A percentile compares a stretch with the other conserved stretches of the same genome.
Conservation (phyloP, 352 stramenopile species). For the Lagenidium sp. region DNA sequence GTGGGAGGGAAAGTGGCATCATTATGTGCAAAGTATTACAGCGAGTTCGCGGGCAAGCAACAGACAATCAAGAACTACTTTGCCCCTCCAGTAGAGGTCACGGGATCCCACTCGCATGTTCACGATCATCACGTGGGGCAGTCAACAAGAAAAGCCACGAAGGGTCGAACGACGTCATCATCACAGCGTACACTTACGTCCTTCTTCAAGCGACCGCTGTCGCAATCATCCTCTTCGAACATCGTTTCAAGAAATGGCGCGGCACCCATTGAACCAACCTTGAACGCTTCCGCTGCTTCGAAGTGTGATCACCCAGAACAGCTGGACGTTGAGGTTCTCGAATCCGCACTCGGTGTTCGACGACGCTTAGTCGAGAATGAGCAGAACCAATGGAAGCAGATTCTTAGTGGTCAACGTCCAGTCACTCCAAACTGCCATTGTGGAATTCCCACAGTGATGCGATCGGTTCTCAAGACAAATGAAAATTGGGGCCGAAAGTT, state of each 20-base stretch:
- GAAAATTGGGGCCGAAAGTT: slow-evolving; percentile 83
- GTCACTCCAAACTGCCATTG: slow-evolving; percentile 61
- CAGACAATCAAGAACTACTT: slow-evolving; percentile 52
- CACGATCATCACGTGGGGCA: too few relatives aligned
- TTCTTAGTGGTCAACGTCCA: slow-evolving; percentile 51
- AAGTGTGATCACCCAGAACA: too few relatives aligned
- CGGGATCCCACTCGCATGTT: too few relatives aligned
- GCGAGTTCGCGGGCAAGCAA: slow-evolving; percentile 71
- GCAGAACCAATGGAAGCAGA: slow-evolving; percentile 48
- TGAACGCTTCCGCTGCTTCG: too few relatives aligned
- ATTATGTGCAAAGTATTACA: slow-evolving; percentile 60
- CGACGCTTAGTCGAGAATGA: slow-evolving; percentile 16
- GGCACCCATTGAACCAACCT: too few relatives aligned
- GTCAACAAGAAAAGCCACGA: too few relatives aligned
- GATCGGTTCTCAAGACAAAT: slow-evolving; percentile 67
- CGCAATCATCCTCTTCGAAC: too few relatives aligned
- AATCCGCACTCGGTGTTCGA: slow-evolving; percentile 16
- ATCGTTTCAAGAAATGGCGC: too few relatives aligned
- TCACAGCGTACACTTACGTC: too few relatives aligned
- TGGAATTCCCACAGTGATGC: slow-evolving; percentile 54
- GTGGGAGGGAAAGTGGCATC: slow-evolving; percentile 20
- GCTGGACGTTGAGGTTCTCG: too few relatives aligned
- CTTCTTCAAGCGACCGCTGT: too few relatives aligned
- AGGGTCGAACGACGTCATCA: too few relatives aligned
- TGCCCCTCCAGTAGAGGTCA: background rate